Evolutionary conservation across 2,329 filamentous ascomycete species (phyloP).

Genomic region (Pezizomycotina sp.): DNA sequence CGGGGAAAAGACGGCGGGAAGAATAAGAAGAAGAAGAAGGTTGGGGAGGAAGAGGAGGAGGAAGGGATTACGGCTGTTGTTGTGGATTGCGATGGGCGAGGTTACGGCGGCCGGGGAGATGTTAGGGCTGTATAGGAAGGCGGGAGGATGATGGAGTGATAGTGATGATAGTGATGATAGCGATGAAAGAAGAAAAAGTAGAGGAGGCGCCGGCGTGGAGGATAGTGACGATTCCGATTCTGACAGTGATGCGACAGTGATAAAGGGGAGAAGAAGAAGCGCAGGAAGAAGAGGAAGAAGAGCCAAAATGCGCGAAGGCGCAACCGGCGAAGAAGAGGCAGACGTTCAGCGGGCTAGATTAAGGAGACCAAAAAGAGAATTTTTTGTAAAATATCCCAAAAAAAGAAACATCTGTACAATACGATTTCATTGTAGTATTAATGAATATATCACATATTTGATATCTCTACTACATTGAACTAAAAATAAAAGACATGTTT

Average conservation of each 20-base stretch:
- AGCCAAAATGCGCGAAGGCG: conserved; percentile 13
- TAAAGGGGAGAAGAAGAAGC: conserved; percentile 8
- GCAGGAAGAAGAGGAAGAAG: conserved; percentile 13
- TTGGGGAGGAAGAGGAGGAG: conserved; percentile 29
- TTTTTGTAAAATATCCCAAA: no score
- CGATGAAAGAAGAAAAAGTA: conserved; percentile 27
- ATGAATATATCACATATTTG: no score
- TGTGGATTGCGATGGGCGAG: conserved; percentile 67
- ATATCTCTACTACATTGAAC: no score
- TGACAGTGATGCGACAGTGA: conserved; percentile 25
- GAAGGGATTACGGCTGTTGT: conserved; percentile 68
- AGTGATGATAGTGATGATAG: conserved; percentile 34
- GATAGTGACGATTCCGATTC: conserved; percentile 34
- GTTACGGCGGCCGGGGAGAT: conserved; percentile 71
- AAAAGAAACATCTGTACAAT: no score
- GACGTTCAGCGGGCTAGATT: conserved; percentile 12
- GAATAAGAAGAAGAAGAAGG: conserved; percentile 29
- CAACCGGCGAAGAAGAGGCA: conserved; percentile 6
- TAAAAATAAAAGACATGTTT: no score
- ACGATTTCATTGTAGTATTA: no score
- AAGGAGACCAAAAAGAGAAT: no score
- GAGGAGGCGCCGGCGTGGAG: conserved; percentile 31
- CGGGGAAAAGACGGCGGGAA: conserved; percentile 4
- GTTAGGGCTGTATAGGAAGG: conserved; percentile 83
- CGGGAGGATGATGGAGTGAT: conserved; percentile 33